Percentiles rank a stretch among this genome's conserved stretches.
These are phyloP conservation scores for Geotrichum carabidarum DNA, from an alignment of 1,139 yeast genomes.

Conservation along the genomic window DNA sequence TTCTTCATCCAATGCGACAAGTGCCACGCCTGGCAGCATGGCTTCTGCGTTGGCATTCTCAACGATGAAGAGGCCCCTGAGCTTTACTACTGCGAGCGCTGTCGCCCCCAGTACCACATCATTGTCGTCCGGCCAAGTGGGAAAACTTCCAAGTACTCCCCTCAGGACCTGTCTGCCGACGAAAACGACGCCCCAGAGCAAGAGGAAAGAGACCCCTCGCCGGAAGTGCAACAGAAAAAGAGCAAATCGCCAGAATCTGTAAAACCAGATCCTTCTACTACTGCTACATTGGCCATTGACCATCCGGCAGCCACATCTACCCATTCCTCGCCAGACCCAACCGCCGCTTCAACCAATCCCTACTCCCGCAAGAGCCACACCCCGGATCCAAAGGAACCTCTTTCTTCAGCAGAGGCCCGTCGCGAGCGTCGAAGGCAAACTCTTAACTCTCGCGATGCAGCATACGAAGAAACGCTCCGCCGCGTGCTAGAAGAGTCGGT, in stretches of 20 bases:
- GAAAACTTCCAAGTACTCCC: slow-evolving; percentile 42
- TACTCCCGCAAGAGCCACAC: neutral
- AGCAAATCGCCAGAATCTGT: slow-evolving; percentile 1
- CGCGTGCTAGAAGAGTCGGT: slow-evolving; percentile 70
- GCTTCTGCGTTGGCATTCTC: slow-evolving; percentile 82
- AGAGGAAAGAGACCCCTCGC: slow-evolving; percentile 23
- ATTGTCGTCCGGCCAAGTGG: slow-evolving; percentile 48
- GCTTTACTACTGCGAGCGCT: slow-evolving; percentile 86
- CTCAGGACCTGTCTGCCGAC: slow-evolving; percentile 32
- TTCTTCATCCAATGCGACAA: slow-evolving; percentile 83
- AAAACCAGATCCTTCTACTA: neutral
- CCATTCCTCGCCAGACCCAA: slow-evolving; percentile 2
- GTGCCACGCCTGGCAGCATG: slow-evolving; percentile 97
- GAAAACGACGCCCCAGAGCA: slow-evolving; percentile 24
- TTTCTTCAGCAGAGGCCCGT: slow-evolving; percentile 11
- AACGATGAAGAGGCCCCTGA: slow-evolving; percentile 77
- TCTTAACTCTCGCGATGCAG: slow-evolving; percentile 43
- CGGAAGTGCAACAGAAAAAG: slow-evolving; percentile 16
- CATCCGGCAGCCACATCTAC: neutral
- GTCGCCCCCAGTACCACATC: slow-evolving; percentile 77
- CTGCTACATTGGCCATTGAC: neutral
- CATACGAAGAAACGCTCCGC: slow-evolving; percentile 62
- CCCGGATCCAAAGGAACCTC: slow-evolving; percentile 1
- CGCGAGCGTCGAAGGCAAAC: slow-evolving; percentile 15
- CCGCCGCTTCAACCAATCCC: neutral